Percentiles rank a stretch among this genome's conserved stretches.
phyloP scores from a whole-genome alignment of 2,329 filamentous ascomycete genomes.

The Tolypocladium tropicale region DNA sequence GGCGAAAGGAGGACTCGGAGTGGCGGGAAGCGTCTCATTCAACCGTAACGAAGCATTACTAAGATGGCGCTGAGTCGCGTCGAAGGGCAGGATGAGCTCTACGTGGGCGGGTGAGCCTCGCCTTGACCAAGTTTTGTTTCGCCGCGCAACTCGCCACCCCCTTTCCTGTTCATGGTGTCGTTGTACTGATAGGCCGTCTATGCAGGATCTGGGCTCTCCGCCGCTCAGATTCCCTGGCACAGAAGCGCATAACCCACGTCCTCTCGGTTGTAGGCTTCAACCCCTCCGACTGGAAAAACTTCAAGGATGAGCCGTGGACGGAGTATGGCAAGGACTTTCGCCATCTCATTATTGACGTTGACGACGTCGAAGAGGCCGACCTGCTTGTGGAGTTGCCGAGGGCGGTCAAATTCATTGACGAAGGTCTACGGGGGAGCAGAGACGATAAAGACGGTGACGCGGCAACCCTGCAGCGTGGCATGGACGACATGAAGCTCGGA shows the following conservation, averaged over 20 bases:
- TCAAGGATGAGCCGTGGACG: constrained; percentile 38
- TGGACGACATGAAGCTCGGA: constrained; percentile 1
- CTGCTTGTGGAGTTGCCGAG: constrained; percentile 69
- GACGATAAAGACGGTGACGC: constrained; percentile 1
- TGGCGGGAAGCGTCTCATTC: neutral
- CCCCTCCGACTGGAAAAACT: constrained; percentile 24
- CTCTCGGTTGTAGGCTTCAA: constrained; percentile 66
- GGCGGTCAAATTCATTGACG: constrained; percentile 74
- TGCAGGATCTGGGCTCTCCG: constrained; percentile 70
- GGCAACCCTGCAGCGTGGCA: constrained; percentile 2
- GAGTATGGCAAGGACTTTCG: constrained; percentile 48
- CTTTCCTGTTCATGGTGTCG: neutral
- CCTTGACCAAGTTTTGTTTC: neutral
- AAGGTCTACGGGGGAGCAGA: constrained; percentile 34
- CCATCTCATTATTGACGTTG: constrained; percentile 72
- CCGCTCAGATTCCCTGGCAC: constrained; percentile 57
- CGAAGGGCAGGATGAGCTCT: constrained; percentile 30
- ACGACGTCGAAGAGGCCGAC: constrained; percentile 87
- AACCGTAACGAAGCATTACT: constrained; percentile 11
- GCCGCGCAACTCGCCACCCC: neutral
- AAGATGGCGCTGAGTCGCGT: constrained; percentile 32
- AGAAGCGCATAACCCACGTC: constrained; percentile 77
- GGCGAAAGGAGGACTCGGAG: neutral
- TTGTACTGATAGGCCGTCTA: constrained; percentile 5
- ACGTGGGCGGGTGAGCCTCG: constrained; percentile 27